Evolutionary conservation across 345 rosid species (phyloP), one percentile per base, ranked within the genome.

Genomic region (Pistacia integerrima): DNA sequence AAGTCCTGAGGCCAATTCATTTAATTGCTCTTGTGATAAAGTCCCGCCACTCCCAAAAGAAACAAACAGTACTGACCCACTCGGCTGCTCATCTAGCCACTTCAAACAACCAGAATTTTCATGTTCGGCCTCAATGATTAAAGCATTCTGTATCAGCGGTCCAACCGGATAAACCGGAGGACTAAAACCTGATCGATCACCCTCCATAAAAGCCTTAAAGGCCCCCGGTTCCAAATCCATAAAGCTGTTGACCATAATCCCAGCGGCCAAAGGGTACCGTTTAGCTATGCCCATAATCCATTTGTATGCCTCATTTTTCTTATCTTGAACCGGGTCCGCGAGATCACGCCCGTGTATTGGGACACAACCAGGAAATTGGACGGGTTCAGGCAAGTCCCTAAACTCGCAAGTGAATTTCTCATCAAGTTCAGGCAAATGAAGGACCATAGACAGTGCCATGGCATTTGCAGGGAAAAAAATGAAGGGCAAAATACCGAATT

Each of bases 11-110:
- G 88, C 84, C 59, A 85, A 8, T 18, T 85, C 88, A 2, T 44
- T 71, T 11, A 70, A 18, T 8, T 85, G 88, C 5, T 54, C 64
- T 0, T 13, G 60, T 10, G 86, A 76, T 8, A 80, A 72, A 1
- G 84, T 85, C 35, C 86, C 88, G 0, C 86, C 88, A 33, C 88
- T 85, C 1, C 86, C 88, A 17, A 85, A 85, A 12, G 67, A 80
- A 1, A 82, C 66, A 20, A 64, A 77, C 0, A 85, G 48, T 4
- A 85, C 88, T 2, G 88, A 83, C 28, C 60, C 75, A 4, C 65
- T 66, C 11, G 88, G 86, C 64, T 85, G 88, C 8, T 74, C 36
- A n/a, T 83, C 72, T 3, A 85, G 9, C 86, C 88, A 85, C n/a
- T 49, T 74, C 71, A 80, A 76, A 25, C 88, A 85, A 22, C 51